Percentiles rank a stretch among this genome's conserved stretches.
Conservation (phyloP, 257 asterid genomes). For the Paraleonurus japonicus region DNA sequence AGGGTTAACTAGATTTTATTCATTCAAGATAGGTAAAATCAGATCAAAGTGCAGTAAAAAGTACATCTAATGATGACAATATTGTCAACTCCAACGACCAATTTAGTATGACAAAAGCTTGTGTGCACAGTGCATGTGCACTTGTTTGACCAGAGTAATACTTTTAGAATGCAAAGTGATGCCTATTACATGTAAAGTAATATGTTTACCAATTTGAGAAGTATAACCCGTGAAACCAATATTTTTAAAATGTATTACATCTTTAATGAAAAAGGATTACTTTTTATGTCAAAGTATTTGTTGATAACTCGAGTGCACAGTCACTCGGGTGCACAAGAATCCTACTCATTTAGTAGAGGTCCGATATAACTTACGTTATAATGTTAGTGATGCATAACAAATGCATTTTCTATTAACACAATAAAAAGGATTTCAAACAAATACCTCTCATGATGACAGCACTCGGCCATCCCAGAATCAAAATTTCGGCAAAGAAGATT, state of each 20-base stretch:
- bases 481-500: constrained; percentile 85
- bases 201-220: too few species aligned
- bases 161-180: too few species aligned
- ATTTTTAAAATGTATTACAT: too few species aligned
- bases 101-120: too few species aligned
- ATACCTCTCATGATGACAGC: constrained; percentile 96
- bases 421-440: neutral
- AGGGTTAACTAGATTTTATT: neutral
- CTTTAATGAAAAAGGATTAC: too few species aligned
- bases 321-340: too few species aligned
- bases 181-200: too few species aligned
- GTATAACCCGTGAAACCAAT: too few species aligned
- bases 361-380: neutral
- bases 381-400: neutral
- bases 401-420: neutral
- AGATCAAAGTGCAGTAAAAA: neutral
- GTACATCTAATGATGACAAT: neutral
- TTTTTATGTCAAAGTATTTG: too few species aligned
- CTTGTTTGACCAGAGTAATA: too few species aligned
- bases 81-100: neutral
- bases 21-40: neutral
- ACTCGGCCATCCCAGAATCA: constrained; percentile 87
- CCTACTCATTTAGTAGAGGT: neutral
- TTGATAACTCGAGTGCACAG: too few species aligned
- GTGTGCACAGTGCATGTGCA: too few species aligned